A percentile compares a stretch with the other conserved stretches of the same genome.
phyloP scores from a whole-genome alignment of 2,329 filamentous ascomycete genomes.

The Colletotrichum tropicale region DNA sequence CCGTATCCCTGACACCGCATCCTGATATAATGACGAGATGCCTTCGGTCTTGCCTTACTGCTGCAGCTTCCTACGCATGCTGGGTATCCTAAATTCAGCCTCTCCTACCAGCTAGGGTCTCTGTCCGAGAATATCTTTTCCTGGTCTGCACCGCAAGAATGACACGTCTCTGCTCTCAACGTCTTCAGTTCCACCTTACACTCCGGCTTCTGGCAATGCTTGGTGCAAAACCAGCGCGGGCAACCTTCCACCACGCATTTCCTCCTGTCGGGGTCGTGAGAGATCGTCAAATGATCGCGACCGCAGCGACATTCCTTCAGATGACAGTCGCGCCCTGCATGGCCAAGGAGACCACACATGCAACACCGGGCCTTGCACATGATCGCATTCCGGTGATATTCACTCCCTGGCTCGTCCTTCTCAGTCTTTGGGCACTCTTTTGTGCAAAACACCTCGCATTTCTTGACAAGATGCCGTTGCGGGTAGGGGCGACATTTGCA shows the following conservation, averaged over 20 bases:
- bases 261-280: background rate
- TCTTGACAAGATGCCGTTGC: constrained; percentile 34
- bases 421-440: constrained; percentile 32
- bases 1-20: background rate
- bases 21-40: background rate
- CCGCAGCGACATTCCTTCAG: constrained; percentile 39
- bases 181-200: background rate
- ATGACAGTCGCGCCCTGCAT: constrained; percentile 39
- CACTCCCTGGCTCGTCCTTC: constrained; percentile 21
- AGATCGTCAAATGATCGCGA: constrained; percentile 31
- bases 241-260: background rate
- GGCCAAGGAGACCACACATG: constrained; percentile 44
- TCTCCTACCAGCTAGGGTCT: background rate
- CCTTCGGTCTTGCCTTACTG: background rate
- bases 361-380: constrained; percentile 40
- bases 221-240: constrained; percentile 1
- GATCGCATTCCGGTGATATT: constrained; percentile 39
- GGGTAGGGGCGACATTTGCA: constrained; percentile 45
- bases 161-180: background rate
- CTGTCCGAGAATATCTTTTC: background rate
- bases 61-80: background rate
- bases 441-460: constrained; percentile 37
- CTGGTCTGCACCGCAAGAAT: background rate
- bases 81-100: background rate
- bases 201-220: background rate